A percentile compares a stretch with the other conserved stretches of the same genome.
phyloP scores from a whole-genome alignment of 2,329 filamentous ascomycete genomes.

The Xylariaceae sp. region DNA sequence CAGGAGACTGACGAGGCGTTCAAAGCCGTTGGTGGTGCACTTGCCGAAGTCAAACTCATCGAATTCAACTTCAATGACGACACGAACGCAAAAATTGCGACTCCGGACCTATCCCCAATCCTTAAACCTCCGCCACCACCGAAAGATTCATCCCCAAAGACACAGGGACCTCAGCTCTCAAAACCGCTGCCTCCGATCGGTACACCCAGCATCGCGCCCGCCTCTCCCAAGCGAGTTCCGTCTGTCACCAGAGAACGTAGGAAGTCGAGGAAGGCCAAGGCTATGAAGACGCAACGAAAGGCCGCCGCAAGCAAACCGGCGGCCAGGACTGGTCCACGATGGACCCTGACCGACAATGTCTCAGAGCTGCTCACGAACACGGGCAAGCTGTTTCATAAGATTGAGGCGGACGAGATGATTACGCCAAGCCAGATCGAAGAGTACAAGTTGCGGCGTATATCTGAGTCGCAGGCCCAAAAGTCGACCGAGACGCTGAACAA shows the following conservation, averaged over 20 bases:
- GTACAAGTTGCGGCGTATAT: conserved; percentile 36
- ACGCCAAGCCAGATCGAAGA: conserved; percentile 48
- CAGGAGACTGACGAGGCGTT: conserved; percentile 48
- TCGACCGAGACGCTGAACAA: conserved; percentile 27
- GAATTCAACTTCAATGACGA: conserved; percentile 23
- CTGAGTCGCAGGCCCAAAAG: conserved; percentile 25
- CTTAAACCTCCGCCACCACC: conserved; percentile 15
- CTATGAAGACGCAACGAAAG: conserved; percentile 23
- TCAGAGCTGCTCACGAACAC: conserved; percentile 52
- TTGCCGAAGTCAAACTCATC: conserved; percentile 33
- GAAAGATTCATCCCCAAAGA: conserved; percentile 7
- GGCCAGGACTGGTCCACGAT: conserved; percentile 36
- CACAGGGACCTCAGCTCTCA: not conserved
- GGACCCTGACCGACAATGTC: conserved; percentile 53
- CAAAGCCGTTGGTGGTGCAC: conserved; percentile 37
- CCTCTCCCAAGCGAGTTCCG: not conserved
- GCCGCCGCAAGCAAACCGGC: conserved; percentile 18
- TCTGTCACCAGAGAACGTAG: not conserved
- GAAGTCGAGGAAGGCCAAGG: conserved; percentile 31
- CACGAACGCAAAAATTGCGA: conserved; percentile 23
- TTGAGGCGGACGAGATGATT: conserved; percentile 57
- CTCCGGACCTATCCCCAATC: conserved; percentile 17
- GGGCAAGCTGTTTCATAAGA: conserved; percentile 48
- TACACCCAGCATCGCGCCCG: not conserved
- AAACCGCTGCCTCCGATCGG: not conserved